Conservation (phyloP, 164 flowering plant species). For the Vitis rotundifolia region DNA sequence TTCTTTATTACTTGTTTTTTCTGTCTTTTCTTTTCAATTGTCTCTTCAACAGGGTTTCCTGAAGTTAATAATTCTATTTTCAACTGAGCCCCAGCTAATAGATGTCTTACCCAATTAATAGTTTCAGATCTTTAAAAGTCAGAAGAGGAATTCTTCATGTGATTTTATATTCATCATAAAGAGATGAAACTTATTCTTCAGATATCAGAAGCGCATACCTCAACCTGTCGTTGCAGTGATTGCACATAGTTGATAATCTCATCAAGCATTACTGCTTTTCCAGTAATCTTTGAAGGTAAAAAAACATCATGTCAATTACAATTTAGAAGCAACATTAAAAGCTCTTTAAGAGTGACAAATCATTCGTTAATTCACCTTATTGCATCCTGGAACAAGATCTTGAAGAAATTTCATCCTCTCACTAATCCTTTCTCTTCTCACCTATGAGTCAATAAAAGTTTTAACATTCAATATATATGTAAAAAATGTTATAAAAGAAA, state of each 20-base stretch:
- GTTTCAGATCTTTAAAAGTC: background rate
- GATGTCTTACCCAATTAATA: background rate
- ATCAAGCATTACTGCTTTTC: slow-evolving; percentile 44
- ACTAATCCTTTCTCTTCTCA: slow-evolving; percentile 51
- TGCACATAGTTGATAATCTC: slow-evolving; percentile 50
- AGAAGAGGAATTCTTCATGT: background rate
- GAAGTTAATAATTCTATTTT: background rate
- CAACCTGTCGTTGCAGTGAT: slow-evolving; percentile 46
- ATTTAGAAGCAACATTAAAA: background rate
- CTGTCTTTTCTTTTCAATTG: background rate
- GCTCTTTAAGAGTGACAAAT: background rate
- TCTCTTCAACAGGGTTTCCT: background rate
- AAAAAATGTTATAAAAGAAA: background rate
- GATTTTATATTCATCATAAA: no score
- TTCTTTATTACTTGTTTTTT: background rate
- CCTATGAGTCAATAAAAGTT: slow-evolving; percentile 18
- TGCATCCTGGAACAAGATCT: slow-evolving; percentile 55
- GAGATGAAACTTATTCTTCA: background rate
- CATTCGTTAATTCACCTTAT: slow-evolving; percentile 28
- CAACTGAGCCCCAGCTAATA: background rate
- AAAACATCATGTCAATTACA: background rate
- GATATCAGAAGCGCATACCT: slow-evolving; percentile 21
- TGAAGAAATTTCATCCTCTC: slow-evolving; percentile 55
- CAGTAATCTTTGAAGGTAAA: slow-evolving; percentile 30
- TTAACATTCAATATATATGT: no score